Evolutionary conservation across 2,329 filamentous ascomycete species (phyloP).

Genomic region (Cladosporium sp.): DNA sequence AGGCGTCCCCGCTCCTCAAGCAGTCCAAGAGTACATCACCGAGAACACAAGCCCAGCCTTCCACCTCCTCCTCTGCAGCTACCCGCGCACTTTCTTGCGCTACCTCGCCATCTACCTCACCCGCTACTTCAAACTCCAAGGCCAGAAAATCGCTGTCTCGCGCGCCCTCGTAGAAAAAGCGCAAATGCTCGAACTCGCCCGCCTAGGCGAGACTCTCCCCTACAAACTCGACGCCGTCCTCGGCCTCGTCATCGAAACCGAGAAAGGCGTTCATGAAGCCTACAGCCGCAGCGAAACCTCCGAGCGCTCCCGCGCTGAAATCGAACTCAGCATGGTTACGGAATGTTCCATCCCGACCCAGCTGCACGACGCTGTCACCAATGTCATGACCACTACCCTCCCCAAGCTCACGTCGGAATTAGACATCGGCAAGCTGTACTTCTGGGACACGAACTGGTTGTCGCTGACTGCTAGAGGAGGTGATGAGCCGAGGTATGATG

Average conservation of each 20-base stretch:
- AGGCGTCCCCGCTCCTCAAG: slow-evolving; percentile 12
- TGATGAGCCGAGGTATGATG: slow-evolving; percentile 53
- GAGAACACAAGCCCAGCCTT: slow-evolving; percentile 25
- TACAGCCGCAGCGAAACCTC: slow-evolving; percentile 46
- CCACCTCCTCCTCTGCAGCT: slow-evolving; percentile 65
- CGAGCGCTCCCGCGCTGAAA: slow-evolving; percentile 42
- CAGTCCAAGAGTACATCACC: slow-evolving; percentile 19
- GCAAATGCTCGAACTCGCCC: slow-evolving; percentile 52
- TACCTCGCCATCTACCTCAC: slow-evolving; percentile 61
- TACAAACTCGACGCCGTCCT: slow-evolving; percentile 46
- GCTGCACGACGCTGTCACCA: slow-evolving; percentile 45
- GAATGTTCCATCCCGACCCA: slow-evolving; percentile 49
- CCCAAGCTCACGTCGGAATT: slow-evolving; percentile 55
- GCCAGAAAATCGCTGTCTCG: slow-evolving; percentile 16
- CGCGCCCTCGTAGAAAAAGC: slow-evolving; percentile 45
- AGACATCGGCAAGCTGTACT: slow-evolving; percentile 66
- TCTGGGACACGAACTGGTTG: slow-evolving; percentile 66
- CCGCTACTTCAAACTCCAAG: slow-evolving; percentile 22
- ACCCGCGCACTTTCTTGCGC: slow-evolving; percentile 67
- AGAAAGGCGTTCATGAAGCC: slow-evolving; percentile 59
- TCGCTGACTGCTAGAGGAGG: slow-evolving; percentile 45
- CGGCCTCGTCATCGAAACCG: slow-evolving; percentile 53
- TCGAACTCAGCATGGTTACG: slow-evolving; percentile 52
- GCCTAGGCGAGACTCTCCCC: slow-evolving; percentile 44
- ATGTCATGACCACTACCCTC: slow-evolving; percentile 49